Conservation (phyloP, 805 yeast genomes). For the Kodamaea fukazawae region DNA sequence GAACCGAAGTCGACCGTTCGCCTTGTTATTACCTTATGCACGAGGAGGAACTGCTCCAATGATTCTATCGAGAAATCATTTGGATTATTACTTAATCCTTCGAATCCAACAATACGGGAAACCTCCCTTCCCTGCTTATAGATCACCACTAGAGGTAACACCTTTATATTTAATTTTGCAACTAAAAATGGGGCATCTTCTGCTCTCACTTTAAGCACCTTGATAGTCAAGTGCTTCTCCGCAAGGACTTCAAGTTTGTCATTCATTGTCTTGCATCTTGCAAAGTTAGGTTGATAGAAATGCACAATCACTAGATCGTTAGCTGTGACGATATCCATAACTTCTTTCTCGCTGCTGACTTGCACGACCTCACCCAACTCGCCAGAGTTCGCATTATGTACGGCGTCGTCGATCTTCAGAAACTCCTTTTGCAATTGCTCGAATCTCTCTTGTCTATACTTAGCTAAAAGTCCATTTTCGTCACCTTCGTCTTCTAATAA, state of each 20-base stretch:
- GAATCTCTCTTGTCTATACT: conserved; percentile 62
- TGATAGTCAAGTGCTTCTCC: conserved; percentile 53
- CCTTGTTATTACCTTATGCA: conserved; percentile 28
- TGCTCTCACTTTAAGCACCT: conserved; percentile 56
- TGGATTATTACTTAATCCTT: conserved; percentile 48
- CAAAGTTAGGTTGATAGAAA: conserved; percentile 60
- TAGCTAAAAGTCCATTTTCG: conserved; percentile 29
- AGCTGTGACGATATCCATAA: conserved; percentile 50
- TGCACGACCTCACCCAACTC: conserved; percentile 44
- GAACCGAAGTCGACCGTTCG: conserved; percentile 30
- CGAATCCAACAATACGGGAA: conserved; percentile 66
- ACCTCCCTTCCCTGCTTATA: conserved; percentile 60
- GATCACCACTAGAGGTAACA: conserved; percentile 67
- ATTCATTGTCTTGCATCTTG: conserved; percentile 61
- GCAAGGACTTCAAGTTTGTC: conserved; percentile 44
- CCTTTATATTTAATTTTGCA: conserved; percentile 57
- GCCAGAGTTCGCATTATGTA: conserved; percentile 29
- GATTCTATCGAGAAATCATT: conserved; percentile 46
- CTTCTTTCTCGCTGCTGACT: conserved; percentile 50
- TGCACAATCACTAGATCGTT: conserved; percentile 51
- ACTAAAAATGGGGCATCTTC: conserved; percentile 71
- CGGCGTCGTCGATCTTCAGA: conserved; percentile 29
- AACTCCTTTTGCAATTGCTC: conserved; percentile 51
- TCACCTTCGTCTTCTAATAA: conserved; percentile 46
- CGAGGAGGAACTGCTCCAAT: conserved; percentile 41